Conservation (phyloP, 2,329 filamentous ascomycete species). For the Arthrobotrys pseudoclavata region DNA sequence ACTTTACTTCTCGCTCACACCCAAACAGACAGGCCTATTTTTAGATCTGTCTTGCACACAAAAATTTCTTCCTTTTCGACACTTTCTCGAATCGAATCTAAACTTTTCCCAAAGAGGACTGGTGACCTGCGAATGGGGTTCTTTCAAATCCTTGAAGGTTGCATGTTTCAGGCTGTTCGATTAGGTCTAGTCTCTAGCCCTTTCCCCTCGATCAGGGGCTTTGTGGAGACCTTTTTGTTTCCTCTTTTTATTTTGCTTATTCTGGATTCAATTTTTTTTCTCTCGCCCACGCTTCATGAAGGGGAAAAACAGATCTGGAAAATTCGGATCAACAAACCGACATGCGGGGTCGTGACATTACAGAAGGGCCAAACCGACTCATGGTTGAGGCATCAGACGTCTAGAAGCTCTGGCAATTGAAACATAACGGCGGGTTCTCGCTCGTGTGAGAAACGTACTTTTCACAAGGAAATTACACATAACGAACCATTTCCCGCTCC, state of each 20-base stretch:
- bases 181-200: slow-evolving; percentile 46
- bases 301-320: slow-evolving; percentile 32
- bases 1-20: slow-evolving; percentile 39
- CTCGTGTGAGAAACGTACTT: not conserved
- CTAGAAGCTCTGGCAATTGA: slow-evolving; percentile 35
- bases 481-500: slow-evolving; percentile 47
- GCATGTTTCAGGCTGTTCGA: slow-evolving; percentile 56
- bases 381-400: slow-evolving; percentile 32
- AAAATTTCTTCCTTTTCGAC: slow-evolving; percentile 42
- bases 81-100: slow-evolving; percentile 58
- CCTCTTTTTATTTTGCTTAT: slow-evolving; percentile 40
- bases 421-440: slow-evolving; percentile 24
- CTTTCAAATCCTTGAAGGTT: slow-evolving; percentile 58
- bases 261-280: not conserved
- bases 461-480: slow-evolving; percentile 43
- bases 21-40: slow-evolving; percentile 42
- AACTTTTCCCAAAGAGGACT: slow-evolving; percentile 37
- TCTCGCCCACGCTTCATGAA: slow-evolving; percentile 1
- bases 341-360: slow-evolving; percentile 38
- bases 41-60: slow-evolving; percentile 43
- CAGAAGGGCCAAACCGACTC: slow-evolving; percentile 15
- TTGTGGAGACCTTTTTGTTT: slow-evolving; percentile 56
- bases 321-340: slow-evolving; percentile 57
- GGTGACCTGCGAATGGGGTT: slow-evolving; percentile 36
- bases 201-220: slow-evolving; percentile 58